These are phyloP conservation scores for Nepenthes mirabilis DNA, from an alignment of 148 eudicot species.

Conservation along the genomic window DNA sequence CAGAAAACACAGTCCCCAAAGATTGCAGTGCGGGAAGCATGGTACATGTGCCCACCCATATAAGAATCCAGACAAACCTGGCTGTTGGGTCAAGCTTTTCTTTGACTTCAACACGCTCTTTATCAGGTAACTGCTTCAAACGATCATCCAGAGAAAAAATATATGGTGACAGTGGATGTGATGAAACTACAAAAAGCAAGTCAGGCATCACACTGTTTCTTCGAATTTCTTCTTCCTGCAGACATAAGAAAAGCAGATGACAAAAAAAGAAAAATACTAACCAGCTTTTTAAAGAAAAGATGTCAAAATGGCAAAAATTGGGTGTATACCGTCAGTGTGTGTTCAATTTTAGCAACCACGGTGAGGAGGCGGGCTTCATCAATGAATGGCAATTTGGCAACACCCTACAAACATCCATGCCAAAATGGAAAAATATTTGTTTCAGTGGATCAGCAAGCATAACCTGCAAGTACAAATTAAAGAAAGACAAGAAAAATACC, in stretches of 20 bases:
- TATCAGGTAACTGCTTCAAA: constrained; percentile 51
- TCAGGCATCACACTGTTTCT: constrained; percentile 78
- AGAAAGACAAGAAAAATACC: not conserved
- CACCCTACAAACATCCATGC: constrained; percentile 34
- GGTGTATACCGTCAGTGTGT: constrained; percentile 56
- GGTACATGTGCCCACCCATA: not conserved
- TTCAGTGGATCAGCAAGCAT: no score
- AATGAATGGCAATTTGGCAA: constrained; percentile 88
- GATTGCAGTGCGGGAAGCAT: not conserved
- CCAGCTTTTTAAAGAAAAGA: not conserved
- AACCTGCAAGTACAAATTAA: no score
- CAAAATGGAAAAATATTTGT: constrained; percentile 1
- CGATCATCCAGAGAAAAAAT: constrained; percentile 86
- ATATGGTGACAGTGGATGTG: constrained; percentile 78
- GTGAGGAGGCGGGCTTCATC: constrained; percentile 84
- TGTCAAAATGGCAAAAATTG: constrained; percentile 1
- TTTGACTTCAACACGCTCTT: constrained; percentile 35
- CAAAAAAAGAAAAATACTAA: constrained; percentile 1
- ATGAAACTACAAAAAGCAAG: constrained; percentile 70
- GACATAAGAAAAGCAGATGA: not conserved
- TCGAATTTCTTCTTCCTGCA: constrained; percentile 73
- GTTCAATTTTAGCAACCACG: constrained; percentile 73
- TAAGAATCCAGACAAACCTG: constrained; percentile 36
- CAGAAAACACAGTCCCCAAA: not conserved
- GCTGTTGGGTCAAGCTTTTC: constrained; percentile 67